Conservation (phyloP, 352 stramenopile species). For the Pythium grandisporangium region DNA sequence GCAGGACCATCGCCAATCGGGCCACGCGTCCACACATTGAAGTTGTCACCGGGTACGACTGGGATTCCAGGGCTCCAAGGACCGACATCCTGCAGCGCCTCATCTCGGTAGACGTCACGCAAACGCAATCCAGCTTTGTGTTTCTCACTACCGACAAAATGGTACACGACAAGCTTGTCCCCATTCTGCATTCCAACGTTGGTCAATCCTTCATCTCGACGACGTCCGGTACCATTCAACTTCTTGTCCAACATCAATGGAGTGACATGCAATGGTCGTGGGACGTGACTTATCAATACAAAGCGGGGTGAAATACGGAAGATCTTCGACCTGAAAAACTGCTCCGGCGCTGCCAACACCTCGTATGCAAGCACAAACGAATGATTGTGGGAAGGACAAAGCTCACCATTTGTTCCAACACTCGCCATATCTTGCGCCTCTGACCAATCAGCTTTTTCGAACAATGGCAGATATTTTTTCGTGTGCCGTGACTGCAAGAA, state of each 20-base stretch:
- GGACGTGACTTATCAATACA: constrained; percentile 58
- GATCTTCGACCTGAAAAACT: constrained; percentile 82
- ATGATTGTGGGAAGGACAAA: constrained; percentile 36
- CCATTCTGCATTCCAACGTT: constrained; percentile 40
- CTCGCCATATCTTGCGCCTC: constrained; percentile 58
- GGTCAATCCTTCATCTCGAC: not conserved
- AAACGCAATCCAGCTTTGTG: constrained; percentile 53
- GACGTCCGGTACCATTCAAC: constrained; percentile 10
- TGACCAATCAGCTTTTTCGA: constrained; percentile 66
- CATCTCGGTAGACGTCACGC: constrained; percentile 45
- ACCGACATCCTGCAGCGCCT: constrained; percentile 23
- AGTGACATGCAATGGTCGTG: constrained; percentile 53
- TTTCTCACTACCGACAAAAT: constrained; percentile 59
- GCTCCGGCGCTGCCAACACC: constrained; percentile 58
- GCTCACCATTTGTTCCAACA: constrained; percentile 67
- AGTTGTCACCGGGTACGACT: constrained; percentile 14
- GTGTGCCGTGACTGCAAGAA: constrained; percentile 31
- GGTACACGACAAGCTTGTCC: constrained; percentile 56
- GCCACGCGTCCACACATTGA: constrained; percentile 58
- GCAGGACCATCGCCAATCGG: constrained; percentile 62
- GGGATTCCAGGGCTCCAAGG: constrained; percentile 55
- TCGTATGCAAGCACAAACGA: constrained; percentile 78
- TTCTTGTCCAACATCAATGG: constrained; percentile 80
- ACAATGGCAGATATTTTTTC: constrained; percentile 69
- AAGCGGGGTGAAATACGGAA: constrained; percentile 70